These are phyloP conservation scores for Pichia exigua DNA, from an alignment of 805 yeast genomes.

Conservation along the genomic window DNA sequence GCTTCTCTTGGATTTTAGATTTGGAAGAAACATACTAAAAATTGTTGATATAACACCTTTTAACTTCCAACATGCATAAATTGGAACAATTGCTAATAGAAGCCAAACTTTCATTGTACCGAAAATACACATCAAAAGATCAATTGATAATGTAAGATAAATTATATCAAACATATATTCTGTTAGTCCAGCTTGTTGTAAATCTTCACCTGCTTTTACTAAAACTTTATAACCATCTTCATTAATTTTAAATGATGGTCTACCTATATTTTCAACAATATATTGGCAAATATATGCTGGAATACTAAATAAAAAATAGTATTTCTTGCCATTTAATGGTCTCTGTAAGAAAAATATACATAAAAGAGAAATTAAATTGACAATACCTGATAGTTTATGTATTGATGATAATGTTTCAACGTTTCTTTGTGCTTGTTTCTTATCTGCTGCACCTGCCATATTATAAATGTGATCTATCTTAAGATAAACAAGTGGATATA, in stretches of 20 bases:
- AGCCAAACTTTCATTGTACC: slow-evolving; percentile 60
- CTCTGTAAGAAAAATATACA: slow-evolving; percentile 34
- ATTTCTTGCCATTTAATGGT: slow-evolving; percentile 35
- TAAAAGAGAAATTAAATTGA: slow-evolving; percentile 35
- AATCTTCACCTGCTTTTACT: slow-evolving; percentile 50
- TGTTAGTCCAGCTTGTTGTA: slow-evolving; percentile 54
- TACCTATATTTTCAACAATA: slow-evolving; percentile 49
- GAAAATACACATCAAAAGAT: slow-evolving; percentile 41
- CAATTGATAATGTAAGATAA: slow-evolving; percentile 55
- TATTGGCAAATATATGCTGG: slow-evolving; percentile 42
- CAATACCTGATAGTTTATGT: slow-evolving; percentile 28
- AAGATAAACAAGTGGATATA: not conserved
- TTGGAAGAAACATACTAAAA: slow-evolving; percentile 16
- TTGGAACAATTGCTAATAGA: slow-evolving; percentile 44
- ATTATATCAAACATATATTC: slow-evolving; percentile 68
- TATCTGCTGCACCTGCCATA: slow-evolving; percentile 34
- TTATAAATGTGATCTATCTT: not conserved
- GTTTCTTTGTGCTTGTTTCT: slow-evolving; percentile 30
- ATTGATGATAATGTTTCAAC: slow-evolving; percentile 25
- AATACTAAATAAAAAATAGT: slow-evolving; percentile 34
- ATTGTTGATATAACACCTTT: slow-evolving; percentile 30
- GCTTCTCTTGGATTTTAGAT: not conserved
- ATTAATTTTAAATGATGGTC: slow-evolving; percentile 41
- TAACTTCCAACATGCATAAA: slow-evolving; percentile 41
- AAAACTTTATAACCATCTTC: slow-evolving; percentile 35